Percentiles rank a stretch among this genome's conserved stretches.
Evolutionary conservation across 2,329 filamentous ascomycete species (phyloP).

Genomic region (Trichophyton equinum): DNA sequence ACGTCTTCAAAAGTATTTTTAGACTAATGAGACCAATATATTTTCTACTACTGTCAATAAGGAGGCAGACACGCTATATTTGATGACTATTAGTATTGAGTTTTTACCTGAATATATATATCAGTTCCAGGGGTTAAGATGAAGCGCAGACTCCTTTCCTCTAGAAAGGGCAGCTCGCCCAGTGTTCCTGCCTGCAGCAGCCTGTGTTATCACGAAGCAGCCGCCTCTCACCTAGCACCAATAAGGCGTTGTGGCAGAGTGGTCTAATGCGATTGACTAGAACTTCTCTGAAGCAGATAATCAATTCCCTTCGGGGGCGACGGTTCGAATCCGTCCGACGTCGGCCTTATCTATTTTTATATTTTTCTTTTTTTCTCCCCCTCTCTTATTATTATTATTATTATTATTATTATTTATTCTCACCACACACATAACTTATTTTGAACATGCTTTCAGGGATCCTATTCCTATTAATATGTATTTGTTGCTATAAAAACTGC

Average conservation of each 20-base stretch:
- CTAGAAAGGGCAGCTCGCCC: too few relatives aligned
- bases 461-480: neutral
- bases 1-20: too few relatives aligned
- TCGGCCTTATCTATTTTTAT: conserved; percentile 12
- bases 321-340: conserved; percentile 7
- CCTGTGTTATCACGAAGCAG: neutral
- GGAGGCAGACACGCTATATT: too few relatives aligned
- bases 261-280: conserved; percentile 7
- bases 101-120: too few relatives aligned
- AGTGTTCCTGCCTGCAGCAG: too few relatives aligned
- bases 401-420: neutral
- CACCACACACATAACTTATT: neutral
- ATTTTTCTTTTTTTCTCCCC: neutral
- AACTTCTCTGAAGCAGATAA: conserved; percentile 3
- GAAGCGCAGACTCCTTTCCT: too few relatives aligned
- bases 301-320: conserved; percentile 6
- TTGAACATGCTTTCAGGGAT: neutral
- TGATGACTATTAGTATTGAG: too few relatives aligned
- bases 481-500: neutral
- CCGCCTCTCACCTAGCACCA: neutral
- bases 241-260: conserved; percentile 8
- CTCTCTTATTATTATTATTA: too few relatives aligned
- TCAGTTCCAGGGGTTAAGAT: too few relatives aligned
- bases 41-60: too few relatives aligned
- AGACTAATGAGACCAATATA: too few relatives aligned